These are phyloP conservation scores for Acacia concinna DNA, from an alignment of 331 rosid genomes.

Conservation along the genomic window DNA sequence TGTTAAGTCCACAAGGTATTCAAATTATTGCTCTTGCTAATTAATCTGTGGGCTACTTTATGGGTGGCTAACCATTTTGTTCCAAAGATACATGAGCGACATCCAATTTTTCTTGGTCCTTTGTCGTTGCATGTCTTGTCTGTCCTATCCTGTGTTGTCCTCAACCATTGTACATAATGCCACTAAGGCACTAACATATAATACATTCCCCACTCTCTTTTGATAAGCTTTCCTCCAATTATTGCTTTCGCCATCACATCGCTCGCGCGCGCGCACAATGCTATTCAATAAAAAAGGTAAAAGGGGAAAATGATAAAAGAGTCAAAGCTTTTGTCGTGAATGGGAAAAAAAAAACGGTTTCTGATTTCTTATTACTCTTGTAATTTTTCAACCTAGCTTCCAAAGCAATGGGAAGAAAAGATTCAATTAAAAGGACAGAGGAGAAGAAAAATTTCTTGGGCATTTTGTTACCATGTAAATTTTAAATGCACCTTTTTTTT, in stretches of 20 bases:
- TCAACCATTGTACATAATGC: slow-evolving; percentile 27
- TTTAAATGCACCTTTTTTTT: slow-evolving; percentile 8
- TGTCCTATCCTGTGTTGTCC: neutral
- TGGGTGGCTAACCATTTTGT: neutral
- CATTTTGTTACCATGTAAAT: slow-evolving; percentile 11
- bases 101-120: neutral
- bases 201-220: slow-evolving; percentile 23
- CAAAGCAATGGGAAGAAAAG: neutral
- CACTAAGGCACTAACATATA: neutral
- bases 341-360: neutral
- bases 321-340: neutral
- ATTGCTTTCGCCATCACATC: slow-evolving; percentile 6
- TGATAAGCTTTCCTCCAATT: neutral
- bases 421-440: neutral
- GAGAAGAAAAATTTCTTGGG: neutral
- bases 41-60: neutral
- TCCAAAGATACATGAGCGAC: neutral
- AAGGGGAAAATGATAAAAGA: neutral
- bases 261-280: neutral
- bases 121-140: neutral
- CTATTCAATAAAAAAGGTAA: neutral
- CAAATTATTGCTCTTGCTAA: neutral
- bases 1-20: neutral
- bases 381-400: neutral
- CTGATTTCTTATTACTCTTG: neutral